Percentiles rank a stretch among this genome's conserved stretches.
Evolutionary conservation across 371 early-diverging fungal genomes (phyloP).

Genomic region (Mucor sp.): DNA sequence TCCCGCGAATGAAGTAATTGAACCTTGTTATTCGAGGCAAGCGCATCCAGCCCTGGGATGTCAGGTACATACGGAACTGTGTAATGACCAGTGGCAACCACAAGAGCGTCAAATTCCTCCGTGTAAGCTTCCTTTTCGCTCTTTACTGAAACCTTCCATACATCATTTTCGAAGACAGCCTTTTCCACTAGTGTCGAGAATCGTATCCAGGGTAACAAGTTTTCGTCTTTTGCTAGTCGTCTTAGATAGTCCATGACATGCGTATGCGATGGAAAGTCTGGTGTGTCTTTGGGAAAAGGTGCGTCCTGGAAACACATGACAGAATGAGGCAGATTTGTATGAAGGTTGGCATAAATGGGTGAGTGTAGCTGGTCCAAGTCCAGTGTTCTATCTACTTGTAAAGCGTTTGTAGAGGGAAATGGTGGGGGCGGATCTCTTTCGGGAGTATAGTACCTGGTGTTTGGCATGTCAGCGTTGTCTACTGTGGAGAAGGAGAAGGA

Average conservation of each 20-base stretch:
- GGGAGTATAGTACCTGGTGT: constrained; percentile 43
- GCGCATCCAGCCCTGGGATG: constrained; percentile 38
- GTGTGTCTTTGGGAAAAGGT: constrained; percentile 39
- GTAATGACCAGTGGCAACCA: constrained; percentile 66
- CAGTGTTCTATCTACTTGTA: constrained; percentile 36
- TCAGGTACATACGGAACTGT: constrained; percentile 58
- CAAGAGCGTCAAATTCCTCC: constrained; percentile 55
- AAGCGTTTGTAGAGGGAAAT: constrained; percentile 39
- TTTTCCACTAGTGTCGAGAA: constrained; percentile 48
- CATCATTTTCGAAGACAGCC: constrained; percentile 24
- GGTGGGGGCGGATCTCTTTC: constrained; percentile 27
- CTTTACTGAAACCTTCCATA: constrained; percentile 21
- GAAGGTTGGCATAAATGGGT: constrained; percentile 59
- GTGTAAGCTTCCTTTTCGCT: not conserved
- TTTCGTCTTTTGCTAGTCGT: constrained; percentile 28
- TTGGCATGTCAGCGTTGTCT: not conserved
- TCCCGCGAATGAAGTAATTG: constrained; percentile 56
- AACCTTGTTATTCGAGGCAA: constrained; percentile 12
- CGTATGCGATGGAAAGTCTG: constrained; percentile 46
- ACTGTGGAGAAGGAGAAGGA: not conserved
- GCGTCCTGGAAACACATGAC: constrained; percentile 61
- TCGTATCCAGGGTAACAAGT: constrained; percentile 33
- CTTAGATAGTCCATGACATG: constrained; percentile 54
- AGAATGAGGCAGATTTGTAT: constrained; percentile 60
- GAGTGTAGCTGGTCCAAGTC: constrained; percentile 18